Evolutionary conservation across 1,284 basidiomycete genomes (phyloP), one percentile per base, ranked within the genome.

Genomic region (Xerocomus nothofagi): DNA sequence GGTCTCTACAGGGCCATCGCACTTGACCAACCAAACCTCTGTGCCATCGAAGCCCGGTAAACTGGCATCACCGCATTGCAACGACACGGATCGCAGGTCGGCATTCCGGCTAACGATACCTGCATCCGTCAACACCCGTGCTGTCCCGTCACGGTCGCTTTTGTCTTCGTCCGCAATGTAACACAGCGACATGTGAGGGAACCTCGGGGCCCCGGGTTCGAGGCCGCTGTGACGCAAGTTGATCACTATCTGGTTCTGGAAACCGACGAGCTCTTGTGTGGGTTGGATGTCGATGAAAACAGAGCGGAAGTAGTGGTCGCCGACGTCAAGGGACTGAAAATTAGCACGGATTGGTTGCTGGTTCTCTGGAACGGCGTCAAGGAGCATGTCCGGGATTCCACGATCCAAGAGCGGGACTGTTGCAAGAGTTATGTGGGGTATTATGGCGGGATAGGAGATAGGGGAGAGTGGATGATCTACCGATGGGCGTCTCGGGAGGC

Each of bases 381-480:
- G 69, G 15, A 85, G 69, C 3, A 59, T 48, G 3, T 67, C 56
- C 1, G 47, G 20, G 67, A 46, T 43, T n/a, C 37, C 31, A 1
- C 51, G 27, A 37, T 51, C 48, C 2, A 44, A 44, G 20, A 39
- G 40, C 26, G 79, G 75, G 24, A 82, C 64, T 3, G 78, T 73
- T 6, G 77, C 78, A 29, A 90, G 78, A 1, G 87, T 90, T 57
- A 89, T 75, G 64, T 90, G 88, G 1, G 86, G 85, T 27, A 76
- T 61, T 62, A 88, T 82, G 18, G 57, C 50, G 0, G 84, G 82
- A 61, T 82, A 87, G 80, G 39, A 70, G 55, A 38, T 57, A 23
- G 45, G 59, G 44, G 45, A 62, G 53, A 39, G 62, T 23, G 11
- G 24, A n/a, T 26, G 39, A 29, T 46, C 40, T 39, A 39, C 36